phyloP scores from a whole-genome alignment of 768 basidiomycete genomes.

The Wakefieldia striispora region DNA sequence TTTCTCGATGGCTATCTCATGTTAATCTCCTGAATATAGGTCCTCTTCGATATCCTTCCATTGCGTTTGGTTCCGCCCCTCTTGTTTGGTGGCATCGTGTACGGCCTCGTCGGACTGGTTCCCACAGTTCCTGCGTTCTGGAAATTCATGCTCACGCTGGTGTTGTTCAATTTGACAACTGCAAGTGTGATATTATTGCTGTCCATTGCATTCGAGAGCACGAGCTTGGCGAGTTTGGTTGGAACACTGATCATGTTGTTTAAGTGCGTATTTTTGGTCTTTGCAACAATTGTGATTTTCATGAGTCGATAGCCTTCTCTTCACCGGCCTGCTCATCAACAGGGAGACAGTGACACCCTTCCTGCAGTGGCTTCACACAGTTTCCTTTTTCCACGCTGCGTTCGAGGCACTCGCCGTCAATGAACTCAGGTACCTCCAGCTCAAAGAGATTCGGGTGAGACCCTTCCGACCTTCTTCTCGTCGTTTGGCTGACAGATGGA shows the following conservation, averaged over 20 bases:
- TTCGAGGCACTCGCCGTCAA: constrained; percentile 98
- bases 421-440: constrained; percentile 88
- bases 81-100: constrained; percentile 94
- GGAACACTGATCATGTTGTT: constrained; percentile 97
- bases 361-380: constrained; percentile 83
- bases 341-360: constrained; percentile 73
- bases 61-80: constrained; percentile 93
- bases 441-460: constrained; percentile 85
- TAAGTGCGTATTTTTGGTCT: constrained; percentile 64
- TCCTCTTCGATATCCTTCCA: constrained; percentile 95
- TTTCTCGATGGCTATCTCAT: not conserved
- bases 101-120: constrained; percentile 92
- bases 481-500: constrained; percentile 5
- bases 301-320: constrained; percentile 65
- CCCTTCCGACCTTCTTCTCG: not conserved
- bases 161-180: constrained; percentile 95
- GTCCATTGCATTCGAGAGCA: constrained; percentile 84
- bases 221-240: constrained; percentile 87
- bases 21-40: constrained; percentile 38
- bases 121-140: constrained; percentile 88
- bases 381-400: constrained; percentile 98
- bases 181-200: constrained; percentile 89
- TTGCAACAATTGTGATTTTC: constrained; percentile 5
- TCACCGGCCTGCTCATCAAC: constrained; percentile 95
- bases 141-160: constrained; percentile 96